phyloP scores from a whole-genome alignment of 164 flowering plant species.

The Liriodendron chinense region DNA sequence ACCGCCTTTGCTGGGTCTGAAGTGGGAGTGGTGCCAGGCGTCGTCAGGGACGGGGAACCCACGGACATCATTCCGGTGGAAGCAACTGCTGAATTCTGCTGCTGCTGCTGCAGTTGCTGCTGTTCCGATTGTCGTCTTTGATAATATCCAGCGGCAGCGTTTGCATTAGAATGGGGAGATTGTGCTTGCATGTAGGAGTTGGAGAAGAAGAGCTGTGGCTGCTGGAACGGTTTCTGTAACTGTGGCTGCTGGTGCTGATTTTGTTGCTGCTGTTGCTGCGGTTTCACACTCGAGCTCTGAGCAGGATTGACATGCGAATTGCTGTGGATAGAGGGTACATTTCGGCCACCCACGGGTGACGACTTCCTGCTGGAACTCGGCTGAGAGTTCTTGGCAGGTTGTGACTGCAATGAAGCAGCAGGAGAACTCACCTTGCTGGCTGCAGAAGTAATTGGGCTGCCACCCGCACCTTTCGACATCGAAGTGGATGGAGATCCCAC shows the following conservation, averaged over 20 bases:
- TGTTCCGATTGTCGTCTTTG: conserved; percentile 49
- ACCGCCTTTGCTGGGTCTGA: conserved; percentile 61
- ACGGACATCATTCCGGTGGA: conserved; percentile 58
- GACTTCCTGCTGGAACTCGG: conserved; percentile 55
- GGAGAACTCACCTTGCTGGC: conserved; percentile 42
- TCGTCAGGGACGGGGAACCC: conserved; percentile 33
- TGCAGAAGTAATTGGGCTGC: conserved; percentile 68
- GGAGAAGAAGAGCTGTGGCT: conserved; percentile 53
- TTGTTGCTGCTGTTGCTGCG: conserved; percentile 26
- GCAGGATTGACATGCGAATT: conserved; percentile 42
- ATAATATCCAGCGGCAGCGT: conserved; percentile 44
- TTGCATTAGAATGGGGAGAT: conserved; percentile 28
- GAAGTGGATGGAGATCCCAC: conserved; percentile 76
- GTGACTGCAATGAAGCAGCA: conserved; percentile 38
- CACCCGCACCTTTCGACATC: conserved; percentile 60
- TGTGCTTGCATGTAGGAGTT: conserved; percentile 51
- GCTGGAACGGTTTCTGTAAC: conserved; percentile 39
- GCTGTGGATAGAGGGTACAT: conserved; percentile 60
- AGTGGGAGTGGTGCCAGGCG: conserved; percentile 31
- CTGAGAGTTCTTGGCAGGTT: conserved; percentile 46
- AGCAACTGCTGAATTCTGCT: conserved; percentile 32
- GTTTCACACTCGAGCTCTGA: conserved; percentile 25
- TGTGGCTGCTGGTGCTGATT: conserved; percentile 24
- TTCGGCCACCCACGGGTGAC: conserved; percentile 66
- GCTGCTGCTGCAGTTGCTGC: conserved; percentile 36